A percentile compares a stretch with the other conserved stretches of the same genome.
Evolutionary conservation across 2,329 filamentous ascomycete species (phyloP).

Genomic region (Aureobasidium melanogenum): DNA sequence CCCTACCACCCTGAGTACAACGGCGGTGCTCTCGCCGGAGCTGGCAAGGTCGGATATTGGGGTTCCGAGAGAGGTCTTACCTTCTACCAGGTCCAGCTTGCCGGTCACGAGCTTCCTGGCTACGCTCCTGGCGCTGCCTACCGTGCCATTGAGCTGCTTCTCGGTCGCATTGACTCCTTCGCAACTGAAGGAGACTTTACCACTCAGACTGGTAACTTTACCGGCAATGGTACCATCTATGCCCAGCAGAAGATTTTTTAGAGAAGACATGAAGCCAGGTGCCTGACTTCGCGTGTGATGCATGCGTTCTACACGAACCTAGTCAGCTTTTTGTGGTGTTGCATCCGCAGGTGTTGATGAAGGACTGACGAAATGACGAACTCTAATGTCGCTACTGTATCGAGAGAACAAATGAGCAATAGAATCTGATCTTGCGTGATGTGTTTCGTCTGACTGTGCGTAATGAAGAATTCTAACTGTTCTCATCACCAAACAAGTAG

Average conservation of each 20-base stretch:
- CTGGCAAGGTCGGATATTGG: slow-evolving; percentile 19
- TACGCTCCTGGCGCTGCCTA: slow-evolving; percentile 45
- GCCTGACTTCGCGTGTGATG: neutral
- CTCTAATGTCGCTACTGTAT: neutral
- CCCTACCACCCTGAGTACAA: slow-evolving; percentile 17
- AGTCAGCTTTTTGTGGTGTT: neutral
- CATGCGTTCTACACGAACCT: neutral
- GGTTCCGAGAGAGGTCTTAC: slow-evolving; percentile 22
- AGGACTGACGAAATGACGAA: neutral
- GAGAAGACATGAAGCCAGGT: neutral
- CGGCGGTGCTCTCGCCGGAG: slow-evolving; percentile 12
- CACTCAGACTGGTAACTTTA: slow-evolving; percentile 25
- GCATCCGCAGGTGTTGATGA: neutral
- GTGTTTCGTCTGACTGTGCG: no score
- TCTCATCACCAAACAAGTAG: no score
- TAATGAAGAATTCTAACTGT: no score
- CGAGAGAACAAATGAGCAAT: neutral
- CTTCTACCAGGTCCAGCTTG: slow-evolving; percentile 20
- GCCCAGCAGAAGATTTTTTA: neutral
- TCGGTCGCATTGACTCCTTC: slow-evolving; percentile 58
- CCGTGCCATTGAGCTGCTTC: slow-evolving; percentile 63
- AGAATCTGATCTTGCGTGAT: no score
- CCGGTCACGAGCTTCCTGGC: slow-evolving; percentile 19
- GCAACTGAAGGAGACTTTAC: slow-evolving; percentile 28
- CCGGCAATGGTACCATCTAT: slow-evolving; percentile 12